phyloP scores from a whole-genome alignment of 495 filamentous ascomycete genomes.

The Penicillium silybi region DNA sequence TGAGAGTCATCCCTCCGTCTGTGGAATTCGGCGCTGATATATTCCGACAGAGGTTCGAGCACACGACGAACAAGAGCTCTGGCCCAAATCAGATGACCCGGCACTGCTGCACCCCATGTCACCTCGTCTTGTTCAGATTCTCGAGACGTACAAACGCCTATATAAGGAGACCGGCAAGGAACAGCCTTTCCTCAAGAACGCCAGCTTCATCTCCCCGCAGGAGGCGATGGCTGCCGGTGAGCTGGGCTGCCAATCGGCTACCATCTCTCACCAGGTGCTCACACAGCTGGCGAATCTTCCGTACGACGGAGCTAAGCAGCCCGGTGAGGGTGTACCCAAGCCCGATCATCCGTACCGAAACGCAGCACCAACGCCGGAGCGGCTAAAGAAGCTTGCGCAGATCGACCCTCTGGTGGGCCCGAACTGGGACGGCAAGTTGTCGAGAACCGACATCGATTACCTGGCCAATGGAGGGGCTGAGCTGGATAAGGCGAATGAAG shows the following conservation, averaged over 20 bases:
- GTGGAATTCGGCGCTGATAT: not conserved
- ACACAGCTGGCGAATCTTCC: constrained; percentile 19
- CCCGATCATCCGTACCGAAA: constrained; percentile 17
- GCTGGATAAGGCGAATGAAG: constrained; percentile 21
- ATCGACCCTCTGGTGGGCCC: constrained; percentile 16
- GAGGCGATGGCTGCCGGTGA: constrained; percentile 23
- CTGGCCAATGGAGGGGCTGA: constrained; percentile 18
- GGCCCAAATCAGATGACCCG: constrained; percentile 31
- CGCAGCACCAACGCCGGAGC: constrained; percentile 11
- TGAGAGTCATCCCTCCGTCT: not conserved
- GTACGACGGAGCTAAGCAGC: constrained; percentile 17
- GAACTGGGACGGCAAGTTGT: constrained; percentile 21
- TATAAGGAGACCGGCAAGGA: constrained; percentile 39
- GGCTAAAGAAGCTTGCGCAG: constrained; percentile 12
- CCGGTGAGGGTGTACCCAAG: constrained; percentile 18
- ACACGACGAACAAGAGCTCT: constrained; percentile 25
- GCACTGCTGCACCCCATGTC: constrained; percentile 37
- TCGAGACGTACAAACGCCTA: constrained; percentile 30
- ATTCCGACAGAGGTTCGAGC: constrained; percentile 15
- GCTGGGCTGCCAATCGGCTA: constrained; percentile 18
- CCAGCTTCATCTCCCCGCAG: constrained; percentile 10
- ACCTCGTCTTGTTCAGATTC: constrained; percentile 34
- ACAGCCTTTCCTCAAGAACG: constrained; percentile 39
- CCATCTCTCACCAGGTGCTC: constrained; percentile 16
- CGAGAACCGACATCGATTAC: constrained; percentile 23